Conservation (phyloP, 306 rosid species). For the Comarum palustre region DNA sequence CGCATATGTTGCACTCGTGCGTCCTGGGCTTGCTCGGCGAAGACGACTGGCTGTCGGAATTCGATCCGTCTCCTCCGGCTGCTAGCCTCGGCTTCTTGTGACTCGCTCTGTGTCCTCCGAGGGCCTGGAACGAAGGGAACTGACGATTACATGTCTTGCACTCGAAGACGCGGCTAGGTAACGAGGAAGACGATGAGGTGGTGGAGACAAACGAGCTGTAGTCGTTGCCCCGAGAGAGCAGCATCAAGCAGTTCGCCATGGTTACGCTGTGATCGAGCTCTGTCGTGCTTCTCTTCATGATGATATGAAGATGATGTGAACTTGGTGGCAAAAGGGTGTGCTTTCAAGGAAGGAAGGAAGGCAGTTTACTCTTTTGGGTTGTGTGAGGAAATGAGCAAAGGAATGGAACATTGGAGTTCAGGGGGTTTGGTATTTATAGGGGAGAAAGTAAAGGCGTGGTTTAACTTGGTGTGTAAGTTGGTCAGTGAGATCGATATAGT, state of each 20-base stretch:
- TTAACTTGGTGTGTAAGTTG: constrained; percentile 9
- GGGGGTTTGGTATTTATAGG: constrained; percentile 40
- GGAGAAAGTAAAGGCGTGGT: background rate
- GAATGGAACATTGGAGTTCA: constrained; percentile 35
- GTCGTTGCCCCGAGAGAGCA: constrained; percentile 57
- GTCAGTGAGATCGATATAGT: constrained; percentile 22
- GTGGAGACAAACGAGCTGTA: constrained; percentile 9
- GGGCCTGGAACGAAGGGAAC: constrained; percentile 87
- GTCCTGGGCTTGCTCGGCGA: constrained; percentile 70
- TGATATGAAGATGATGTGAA: background rate
- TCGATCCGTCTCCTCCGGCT: constrained; percentile 28
- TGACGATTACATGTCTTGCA: constrained; percentile 90
- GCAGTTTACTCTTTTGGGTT: background rate
- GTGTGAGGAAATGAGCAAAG: constrained; percentile 3
- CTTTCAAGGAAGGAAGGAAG: background rate
- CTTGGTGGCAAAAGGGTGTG: background rate
- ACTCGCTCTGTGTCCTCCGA: constrained; percentile 95
- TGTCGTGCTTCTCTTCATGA: constrained; percentile 59
- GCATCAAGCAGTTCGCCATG: constrained; percentile 90
- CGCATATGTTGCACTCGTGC: constrained; percentile 85
- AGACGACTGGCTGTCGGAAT: constrained; percentile 32
- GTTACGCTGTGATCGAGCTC: constrained; percentile 47
- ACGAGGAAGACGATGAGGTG: constrained; percentile 15
- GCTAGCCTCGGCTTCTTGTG: constrained; percentile 77
- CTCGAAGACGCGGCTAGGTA: constrained; percentile 62